phyloP scores from a whole-genome alignment of 164 flowering plant genomes.

The Magnolia kwangsiensis region DNA sequence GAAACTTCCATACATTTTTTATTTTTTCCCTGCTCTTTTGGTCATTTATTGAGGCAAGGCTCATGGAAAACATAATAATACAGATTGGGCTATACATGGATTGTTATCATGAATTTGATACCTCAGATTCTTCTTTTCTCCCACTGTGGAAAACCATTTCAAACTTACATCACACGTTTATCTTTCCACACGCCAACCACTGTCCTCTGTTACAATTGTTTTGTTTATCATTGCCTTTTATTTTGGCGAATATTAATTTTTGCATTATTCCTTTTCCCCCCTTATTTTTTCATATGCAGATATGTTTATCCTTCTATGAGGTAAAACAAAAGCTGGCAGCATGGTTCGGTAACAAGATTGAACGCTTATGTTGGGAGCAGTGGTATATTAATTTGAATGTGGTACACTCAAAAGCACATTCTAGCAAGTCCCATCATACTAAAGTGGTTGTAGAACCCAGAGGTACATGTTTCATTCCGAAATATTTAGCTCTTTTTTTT shows the following conservation, averaged over 20 bases:
- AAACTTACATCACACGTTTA: no score
- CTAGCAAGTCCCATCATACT: conserved; percentile 66
- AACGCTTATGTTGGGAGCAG: conserved; percentile 90
- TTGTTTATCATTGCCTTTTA: background rate
- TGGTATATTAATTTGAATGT: conserved; percentile 91
- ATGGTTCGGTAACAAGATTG: conserved; percentile 83
- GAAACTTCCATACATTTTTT: no score
- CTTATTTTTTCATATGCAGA: conserved; percentile 39
- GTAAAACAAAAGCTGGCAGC: conserved; percentile 78
- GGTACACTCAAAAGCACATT: conserved; percentile 49
- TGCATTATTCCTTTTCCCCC: background rate
- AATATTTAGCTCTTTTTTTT: background rate
- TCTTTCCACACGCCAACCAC: no score
- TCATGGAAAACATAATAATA: no score
- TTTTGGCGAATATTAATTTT: background rate
- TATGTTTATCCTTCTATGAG: conserved; percentile 87
- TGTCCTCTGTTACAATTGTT: background rate
- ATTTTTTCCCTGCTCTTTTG: no score
- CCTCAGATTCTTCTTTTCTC: no score
- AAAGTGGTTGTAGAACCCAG: conserved; percentile 70
- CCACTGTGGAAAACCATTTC: no score
- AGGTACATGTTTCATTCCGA: conserved; percentile 36
- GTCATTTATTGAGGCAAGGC: no score
- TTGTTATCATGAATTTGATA: no score
- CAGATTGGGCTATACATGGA: no score